Conservation (phyloP, 176 grass and related monocot species). For the Poa pratensis region DNA sequence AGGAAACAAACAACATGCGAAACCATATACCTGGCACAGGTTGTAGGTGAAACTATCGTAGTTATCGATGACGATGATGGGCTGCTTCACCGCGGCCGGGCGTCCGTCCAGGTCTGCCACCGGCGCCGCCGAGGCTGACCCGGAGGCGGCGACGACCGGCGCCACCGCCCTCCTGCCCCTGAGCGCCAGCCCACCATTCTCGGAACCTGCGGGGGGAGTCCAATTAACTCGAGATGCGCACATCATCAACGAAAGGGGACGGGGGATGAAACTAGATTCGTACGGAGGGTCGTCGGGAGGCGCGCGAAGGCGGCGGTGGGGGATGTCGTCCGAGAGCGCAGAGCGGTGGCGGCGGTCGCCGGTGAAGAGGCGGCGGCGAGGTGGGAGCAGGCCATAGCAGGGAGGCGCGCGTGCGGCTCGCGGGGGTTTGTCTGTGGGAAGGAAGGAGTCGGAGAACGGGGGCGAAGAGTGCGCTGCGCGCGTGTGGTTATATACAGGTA, state of each 20-base stretch:
- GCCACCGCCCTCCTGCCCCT: neutral
- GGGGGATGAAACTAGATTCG: neutral
- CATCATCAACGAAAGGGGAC: neutral
- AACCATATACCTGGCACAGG: conserved; percentile 80
- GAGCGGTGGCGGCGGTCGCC: neutral
- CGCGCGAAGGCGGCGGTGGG: conserved; percentile 8
- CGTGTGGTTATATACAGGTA: neutral
- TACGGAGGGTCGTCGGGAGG: conserved; percentile 34
- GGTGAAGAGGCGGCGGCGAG: conserved; percentile 33
- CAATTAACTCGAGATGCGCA: neutral
- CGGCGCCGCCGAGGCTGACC: conserved; percentile 10
- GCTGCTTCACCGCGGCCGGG: conserved; percentile 47
- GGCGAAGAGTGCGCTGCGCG: neutral
- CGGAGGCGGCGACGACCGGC: conserved; percentile 29
- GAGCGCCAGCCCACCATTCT: neutral
- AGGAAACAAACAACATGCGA: neutral
- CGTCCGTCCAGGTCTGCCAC: conserved; percentile 37
- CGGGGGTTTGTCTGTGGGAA: neutral
- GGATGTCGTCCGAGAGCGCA: neutral
- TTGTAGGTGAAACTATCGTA: conserved; percentile 99
- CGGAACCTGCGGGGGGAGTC: neutral
- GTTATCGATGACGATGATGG: conserved; percentile 93
- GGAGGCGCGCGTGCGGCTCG: neutral
- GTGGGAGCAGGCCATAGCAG: conserved; percentile 42
- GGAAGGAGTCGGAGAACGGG: neutral